Conservation (phyloP, 768 basidiomycete species). For the Leucocoprinus sp. region DNA sequence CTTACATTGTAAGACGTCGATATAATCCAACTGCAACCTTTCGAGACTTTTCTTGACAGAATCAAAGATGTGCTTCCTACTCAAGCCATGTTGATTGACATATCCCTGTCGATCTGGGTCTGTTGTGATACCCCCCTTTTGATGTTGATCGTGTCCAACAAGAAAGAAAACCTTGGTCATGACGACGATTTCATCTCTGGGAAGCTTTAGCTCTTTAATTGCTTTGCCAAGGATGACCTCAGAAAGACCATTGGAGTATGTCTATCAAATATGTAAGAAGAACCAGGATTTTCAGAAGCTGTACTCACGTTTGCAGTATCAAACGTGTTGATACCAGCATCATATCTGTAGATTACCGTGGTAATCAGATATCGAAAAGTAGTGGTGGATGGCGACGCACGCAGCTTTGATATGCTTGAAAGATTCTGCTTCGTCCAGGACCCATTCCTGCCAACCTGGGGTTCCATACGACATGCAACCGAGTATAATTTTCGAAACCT, state of each 20-base stretch:
- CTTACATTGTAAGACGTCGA: no score
- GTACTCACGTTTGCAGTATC: no score
- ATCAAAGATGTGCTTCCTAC: no score
- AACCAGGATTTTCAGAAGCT: no score
- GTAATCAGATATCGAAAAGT: not conserved
- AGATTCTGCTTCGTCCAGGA: constrained; percentile 38
- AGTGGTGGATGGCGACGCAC: constrained; percentile 17
- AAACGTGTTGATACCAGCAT: constrained; percentile 54
- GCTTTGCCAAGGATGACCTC: constrained; percentile 65
- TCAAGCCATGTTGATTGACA: constrained; percentile 43
- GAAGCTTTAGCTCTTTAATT: constrained; percentile 55
- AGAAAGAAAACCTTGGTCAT: constrained; percentile 52
- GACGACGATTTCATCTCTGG: constrained; percentile 69
- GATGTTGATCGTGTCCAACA: constrained; percentile 19
- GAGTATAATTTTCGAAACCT: no score
- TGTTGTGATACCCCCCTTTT: constrained; percentile 4
- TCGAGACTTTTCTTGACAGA: no score
- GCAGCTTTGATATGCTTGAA: constrained; percentile 45
- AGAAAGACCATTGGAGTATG: constrained; percentile 58
- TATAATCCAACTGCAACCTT: no score
- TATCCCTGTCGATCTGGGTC: constrained; percentile 36
- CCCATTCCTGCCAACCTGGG: constrained; percentile 43
- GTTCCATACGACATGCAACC: constrained; percentile 54
- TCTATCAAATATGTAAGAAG: constrained; percentile 22
- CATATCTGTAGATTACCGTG: constrained; percentile 28